A percentile compares a stretch with the other conserved stretches of the same genome.
These are phyloP conservation scores for Fraxinus latifolia DNA, from an alignment of 305 asterid species.

Conservation along the genomic window DNA sequence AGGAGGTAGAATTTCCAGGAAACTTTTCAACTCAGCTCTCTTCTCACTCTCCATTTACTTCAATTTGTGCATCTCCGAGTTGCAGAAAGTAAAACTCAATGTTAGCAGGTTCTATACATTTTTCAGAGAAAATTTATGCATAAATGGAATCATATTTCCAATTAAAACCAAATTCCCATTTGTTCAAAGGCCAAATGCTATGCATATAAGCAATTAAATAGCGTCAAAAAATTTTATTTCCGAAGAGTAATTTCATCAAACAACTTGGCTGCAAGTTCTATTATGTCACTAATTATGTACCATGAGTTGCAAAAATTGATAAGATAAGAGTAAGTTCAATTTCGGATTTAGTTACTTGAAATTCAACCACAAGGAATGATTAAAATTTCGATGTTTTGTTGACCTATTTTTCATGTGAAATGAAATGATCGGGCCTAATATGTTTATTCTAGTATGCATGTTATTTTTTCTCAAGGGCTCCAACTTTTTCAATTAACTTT, in stretches of 20 bases:
- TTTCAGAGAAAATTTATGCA: neutral
- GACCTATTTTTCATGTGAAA: neutral
- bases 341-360: neutral
- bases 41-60: slow-evolving; percentile 38
- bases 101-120: neutral
- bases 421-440: neutral
- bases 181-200: neutral
- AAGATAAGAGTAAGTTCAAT: neutral
- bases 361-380: neutral
- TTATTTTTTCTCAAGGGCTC: no score
- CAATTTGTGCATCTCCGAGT: slow-evolving; percentile 16
- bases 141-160: slow-evolving; percentile 3
- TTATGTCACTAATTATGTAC: neutral
- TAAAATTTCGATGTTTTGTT: no score
- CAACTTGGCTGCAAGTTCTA: neutral
- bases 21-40: slow-evolving; percentile 34
- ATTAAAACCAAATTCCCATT: neutral
- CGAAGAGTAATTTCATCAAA: slow-evolving; percentile 18
- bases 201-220: neutral
- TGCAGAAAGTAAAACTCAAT: slow-evolving; percentile 5
- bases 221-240: neutral
- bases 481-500: no score
- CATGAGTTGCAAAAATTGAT: neutral
- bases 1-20: slow-evolving; percentile 67
- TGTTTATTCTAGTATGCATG: no score